Evolutionary conservation across 2,329 filamentous ascomycete genomes (phyloP).

Genomic region (Calonectria ilicicola): DNA sequence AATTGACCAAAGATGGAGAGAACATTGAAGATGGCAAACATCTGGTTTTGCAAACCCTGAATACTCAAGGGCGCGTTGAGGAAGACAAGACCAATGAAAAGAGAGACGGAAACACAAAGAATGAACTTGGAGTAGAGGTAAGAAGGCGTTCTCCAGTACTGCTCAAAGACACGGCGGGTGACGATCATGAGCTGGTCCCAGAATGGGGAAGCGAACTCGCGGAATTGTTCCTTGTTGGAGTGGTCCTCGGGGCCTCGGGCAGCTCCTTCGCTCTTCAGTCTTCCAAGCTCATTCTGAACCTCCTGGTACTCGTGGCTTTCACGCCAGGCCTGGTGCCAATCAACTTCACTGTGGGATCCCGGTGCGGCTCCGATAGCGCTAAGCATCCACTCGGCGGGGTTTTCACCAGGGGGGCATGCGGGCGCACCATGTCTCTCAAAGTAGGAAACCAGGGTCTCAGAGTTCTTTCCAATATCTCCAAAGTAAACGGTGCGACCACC

Average conservation of each 20-base stretch:
- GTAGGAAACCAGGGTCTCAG: conserved; percentile 34
- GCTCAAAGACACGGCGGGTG: conserved; percentile 81
- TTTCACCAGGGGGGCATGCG: conserved; percentile 34
- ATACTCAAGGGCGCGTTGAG: conserved; percentile 77
- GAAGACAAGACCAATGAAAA: conserved; percentile 89
- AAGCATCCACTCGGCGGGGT: conserved; percentile 45
- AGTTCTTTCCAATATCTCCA: conserved; percentile 42
- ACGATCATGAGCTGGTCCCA: conserved; percentile 74
- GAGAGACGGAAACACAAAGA: conserved; percentile 73
- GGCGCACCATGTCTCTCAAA: conserved; percentile 36
- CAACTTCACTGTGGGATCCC: conserved; percentile 35
- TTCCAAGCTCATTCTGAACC: conserved; percentile 65
- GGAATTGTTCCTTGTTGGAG: conserved; percentile 60
- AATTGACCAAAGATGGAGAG: conserved; percentile 85
- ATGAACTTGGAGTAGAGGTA: conserved; percentile 88
- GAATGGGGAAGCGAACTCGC: conserved; percentile 86
- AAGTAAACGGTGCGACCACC: conserved; percentile 43
- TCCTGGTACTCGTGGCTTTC: conserved; percentile 60
- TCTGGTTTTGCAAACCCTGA: conserved; percentile 87
- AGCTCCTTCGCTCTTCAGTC: conserved; percentile 64
- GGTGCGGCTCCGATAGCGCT: conserved; percentile 41
- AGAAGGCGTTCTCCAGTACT: conserved; percentile 90
- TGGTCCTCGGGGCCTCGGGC: conserved; percentile 46
- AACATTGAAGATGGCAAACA: conserved; percentile 88
- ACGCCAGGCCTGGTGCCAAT: conserved; percentile 41